Evolutionary conservation across 768 basidiomycete genomes (phyloP).

Genomic region (Auriculariales sp.): DNA sequence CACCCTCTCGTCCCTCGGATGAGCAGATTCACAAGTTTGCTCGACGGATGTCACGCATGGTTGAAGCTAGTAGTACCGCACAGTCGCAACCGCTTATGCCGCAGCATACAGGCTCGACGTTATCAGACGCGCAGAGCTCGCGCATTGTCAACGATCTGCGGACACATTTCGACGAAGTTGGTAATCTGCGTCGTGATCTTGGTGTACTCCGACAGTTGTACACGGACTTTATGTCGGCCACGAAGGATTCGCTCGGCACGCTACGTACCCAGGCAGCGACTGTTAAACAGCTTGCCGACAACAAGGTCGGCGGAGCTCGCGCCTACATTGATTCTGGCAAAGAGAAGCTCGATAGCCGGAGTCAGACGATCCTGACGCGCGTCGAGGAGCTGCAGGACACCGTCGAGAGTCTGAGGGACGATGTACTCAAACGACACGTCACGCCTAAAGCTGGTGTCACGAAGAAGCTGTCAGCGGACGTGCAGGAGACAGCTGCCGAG

Average conservation of each 20-base stretch:
- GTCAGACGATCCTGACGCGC: conserved; percentile 79
- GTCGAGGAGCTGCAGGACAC: conserved; percentile 89
- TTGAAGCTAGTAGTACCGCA: background rate
- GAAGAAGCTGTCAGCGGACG: conserved; percentile 56
- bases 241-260: conserved; percentile 68
- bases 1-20: conserved; percentile 54
- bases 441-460: conserved; percentile 65
- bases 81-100: conserved; percentile 20
- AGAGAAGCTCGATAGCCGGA: conserved; percentile 75
- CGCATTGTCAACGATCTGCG: conserved; percentile 73
- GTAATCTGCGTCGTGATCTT: conserved; percentile 83
- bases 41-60: conserved; percentile 54
- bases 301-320: conserved; percentile 72
- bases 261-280: conserved; percentile 75
- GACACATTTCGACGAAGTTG: conserved; percentile 89
- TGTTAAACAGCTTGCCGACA: conserved; percentile 74
- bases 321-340: conserved; percentile 87
- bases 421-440: conserved; percentile 78
- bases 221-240: conserved; percentile 82
- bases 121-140: conserved; percentile 44
- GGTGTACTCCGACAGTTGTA: conserved; percentile 91
- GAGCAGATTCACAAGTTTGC: conserved; percentile 61
- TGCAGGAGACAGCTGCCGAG: conserved; percentile 49
- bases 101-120: conserved; percentile 53
- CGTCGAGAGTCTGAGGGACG: conserved; percentile 78